These are phyloP conservation scores for Hymenoscyphus fraxineus DNA, from an alignment of 2,329 filamentous ascomycete species.

Conservation along the genomic window DNA sequence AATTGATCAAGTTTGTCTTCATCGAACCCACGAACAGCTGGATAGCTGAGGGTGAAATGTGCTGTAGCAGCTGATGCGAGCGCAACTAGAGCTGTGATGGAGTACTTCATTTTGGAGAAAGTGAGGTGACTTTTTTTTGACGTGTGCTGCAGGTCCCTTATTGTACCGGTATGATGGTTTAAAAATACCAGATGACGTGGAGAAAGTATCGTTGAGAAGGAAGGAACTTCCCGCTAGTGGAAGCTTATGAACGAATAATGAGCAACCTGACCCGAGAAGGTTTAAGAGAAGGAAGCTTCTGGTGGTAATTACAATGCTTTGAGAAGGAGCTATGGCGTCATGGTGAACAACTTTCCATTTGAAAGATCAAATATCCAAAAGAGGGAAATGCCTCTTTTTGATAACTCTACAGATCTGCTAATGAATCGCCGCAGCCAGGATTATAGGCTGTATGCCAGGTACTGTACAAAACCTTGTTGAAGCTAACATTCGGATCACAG, in stretches of 20 bases:
- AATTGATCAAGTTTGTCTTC: constrained; percentile 39
- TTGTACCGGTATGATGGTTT: background rate
- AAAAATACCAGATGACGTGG: background rate
- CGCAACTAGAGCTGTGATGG: constrained; percentile 36
- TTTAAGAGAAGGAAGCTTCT: background rate
- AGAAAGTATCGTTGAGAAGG: background rate
- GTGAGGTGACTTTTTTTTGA: background rate
- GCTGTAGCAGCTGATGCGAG: constrained; percentile 44
- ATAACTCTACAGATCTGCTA: background rate
- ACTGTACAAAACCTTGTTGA: background rate
- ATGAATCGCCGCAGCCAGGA: constrained; percentile 6
- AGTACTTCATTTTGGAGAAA: constrained; percentile 21
- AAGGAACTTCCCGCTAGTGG: background rate
- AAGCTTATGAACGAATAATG: background rate
- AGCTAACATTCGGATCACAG: background rate
- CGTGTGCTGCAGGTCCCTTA: background rate
- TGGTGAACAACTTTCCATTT: background rate
- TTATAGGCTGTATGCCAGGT: background rate
- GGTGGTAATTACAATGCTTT: background rate
- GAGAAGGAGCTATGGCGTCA: background rate
- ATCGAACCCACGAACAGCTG: constrained; percentile 44
- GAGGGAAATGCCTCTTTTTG: background rate
- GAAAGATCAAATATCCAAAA: background rate
- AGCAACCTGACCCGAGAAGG: background rate
- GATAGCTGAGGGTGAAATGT: constrained; percentile 55